Percentiles rank a stretch among this genome's conserved stretches.
Conservation (phyloP, 2,329 filamentous ascomycete species). For the Trichoderma oligosporum region DNA sequence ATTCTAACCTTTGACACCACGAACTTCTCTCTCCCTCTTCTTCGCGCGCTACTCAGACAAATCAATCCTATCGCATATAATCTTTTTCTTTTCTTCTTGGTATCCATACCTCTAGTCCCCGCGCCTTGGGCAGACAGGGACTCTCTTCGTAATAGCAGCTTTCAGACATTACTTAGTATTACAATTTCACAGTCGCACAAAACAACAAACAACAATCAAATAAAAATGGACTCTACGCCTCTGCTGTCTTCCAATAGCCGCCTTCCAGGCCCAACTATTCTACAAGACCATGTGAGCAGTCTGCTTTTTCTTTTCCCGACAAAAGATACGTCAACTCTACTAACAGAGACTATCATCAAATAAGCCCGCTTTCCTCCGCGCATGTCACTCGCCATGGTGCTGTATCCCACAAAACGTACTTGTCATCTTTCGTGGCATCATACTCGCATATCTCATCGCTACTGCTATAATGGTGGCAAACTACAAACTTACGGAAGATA, state of each 20-base stretch:
- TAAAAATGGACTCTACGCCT: conserved; percentile 34
- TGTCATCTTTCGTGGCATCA: conserved; percentile 40
- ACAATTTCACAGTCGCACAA: neutral
- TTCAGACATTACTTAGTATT: no score
- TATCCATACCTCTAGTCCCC: neutral
- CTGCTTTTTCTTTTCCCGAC: no score
- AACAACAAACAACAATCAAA: neutral
- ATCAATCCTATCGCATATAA: neutral
- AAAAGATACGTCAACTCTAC: neutral
- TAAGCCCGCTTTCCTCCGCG: conserved; percentile 52
- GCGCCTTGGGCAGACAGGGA: neutral
- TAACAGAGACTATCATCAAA: conserved; percentile 15
- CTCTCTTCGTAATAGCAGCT: neutral
- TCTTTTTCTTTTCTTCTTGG: no score
- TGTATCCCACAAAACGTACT: conserved; percentile 45
- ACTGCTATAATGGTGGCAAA: conserved; percentile 41
- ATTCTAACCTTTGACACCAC: neutral
- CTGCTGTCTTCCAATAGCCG: conserved; percentile 31
- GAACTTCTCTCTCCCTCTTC: neutral
- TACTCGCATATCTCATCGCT: conserved; percentile 43
- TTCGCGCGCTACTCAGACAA: neutral
- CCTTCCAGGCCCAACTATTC: conserved; percentile 32
- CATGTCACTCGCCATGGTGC: conserved; percentile 50
- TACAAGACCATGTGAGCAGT: conserved; percentile 36
- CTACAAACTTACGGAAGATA: conserved; percentile 43